Conservation (phyloP, 352 stramenopile genomes). For the Phytophthora melonis region DNA sequence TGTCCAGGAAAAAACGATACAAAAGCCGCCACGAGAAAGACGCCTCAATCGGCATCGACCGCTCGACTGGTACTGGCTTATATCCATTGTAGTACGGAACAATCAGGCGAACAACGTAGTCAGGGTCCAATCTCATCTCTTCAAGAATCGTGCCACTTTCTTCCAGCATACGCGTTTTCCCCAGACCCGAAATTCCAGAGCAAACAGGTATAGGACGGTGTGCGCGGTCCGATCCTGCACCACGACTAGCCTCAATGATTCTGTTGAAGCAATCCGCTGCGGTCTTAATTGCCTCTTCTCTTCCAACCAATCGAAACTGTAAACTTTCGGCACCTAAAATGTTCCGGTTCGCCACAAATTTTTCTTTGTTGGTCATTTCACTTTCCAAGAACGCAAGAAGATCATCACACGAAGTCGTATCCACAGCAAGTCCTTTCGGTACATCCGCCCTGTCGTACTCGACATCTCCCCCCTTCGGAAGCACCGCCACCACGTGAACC, state of each 20-base stretch:
- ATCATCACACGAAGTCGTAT: constrained; percentile 30
- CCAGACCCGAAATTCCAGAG: constrained; percentile 46
- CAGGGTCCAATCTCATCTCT: not conserved
- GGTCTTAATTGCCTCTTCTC: constrained; percentile 15
- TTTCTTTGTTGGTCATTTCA: constrained; percentile 26
- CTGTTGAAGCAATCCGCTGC: constrained; percentile 13
- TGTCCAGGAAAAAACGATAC: not conserved
- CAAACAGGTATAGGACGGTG: constrained; percentile 36
- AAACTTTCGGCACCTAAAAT: constrained; percentile 22
- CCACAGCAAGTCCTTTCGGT: constrained; percentile 24
- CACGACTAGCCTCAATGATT: constrained; percentile 9
- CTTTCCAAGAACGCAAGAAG: constrained; percentile 31
- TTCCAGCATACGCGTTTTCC: constrained; percentile 49
- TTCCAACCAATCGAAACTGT: constrained; percentile 25
- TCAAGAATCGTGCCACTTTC: constrained; percentile 20
- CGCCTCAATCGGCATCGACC: not conserved
- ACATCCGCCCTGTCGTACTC: not conserved
- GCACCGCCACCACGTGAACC: not conserved
- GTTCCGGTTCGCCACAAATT: not conserved
- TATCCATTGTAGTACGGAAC: not conserved
- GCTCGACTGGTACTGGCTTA: not conserved
- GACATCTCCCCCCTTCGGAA: not conserved
- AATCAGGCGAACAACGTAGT: not conserved
- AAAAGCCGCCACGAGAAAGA: not conserved
- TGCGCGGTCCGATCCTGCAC: constrained; percentile 29